Base-by-base conservation (phyloP, 345 rosid genomes). In the Aquilaria yunnanensis region DNA sequence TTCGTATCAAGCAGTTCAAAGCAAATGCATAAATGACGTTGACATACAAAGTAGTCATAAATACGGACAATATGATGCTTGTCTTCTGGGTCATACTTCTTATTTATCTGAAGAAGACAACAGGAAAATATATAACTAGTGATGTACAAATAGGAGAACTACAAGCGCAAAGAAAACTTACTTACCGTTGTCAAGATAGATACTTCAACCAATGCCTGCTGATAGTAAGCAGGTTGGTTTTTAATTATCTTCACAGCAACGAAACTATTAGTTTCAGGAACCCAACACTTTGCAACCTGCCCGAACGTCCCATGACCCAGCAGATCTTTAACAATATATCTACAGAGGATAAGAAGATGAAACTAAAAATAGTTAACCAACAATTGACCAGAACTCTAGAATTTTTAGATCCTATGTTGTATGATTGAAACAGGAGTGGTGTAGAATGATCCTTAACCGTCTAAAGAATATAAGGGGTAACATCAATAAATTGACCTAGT, bases 271-370 rank as follows among this genome's bases (percentile, higher is more conserved):
- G 80, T 76, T 70, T 85, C 92, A 29, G 87, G 75, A 53, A 87
- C 89, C 97, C 87, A 89, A 81, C 99, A 95, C 79, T 91, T 95
- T 58, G 92, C 97, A 82, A 95, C 97, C 76, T 95, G 99, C 55
- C 97, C 97, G 74, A 95, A 95, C 58, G 97, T 95, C 62, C 99
- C 99, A 64, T 95, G 99, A 69, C 99, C 99, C 74, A 95, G 99
- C 69, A 90, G 87, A 76, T 95, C 99, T 80, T 91, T 91, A 80
- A 95, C 94, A 65, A 91, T 72, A 74, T 95, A 91, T 75, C 99
- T 95, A 80, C 70, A 77, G 62, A 76, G 66, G 67, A 67, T 32
- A 49, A 37, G 8, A 37, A 37, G 43, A 9, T 51, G 51, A 68
- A 65, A 57, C 45, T 37, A 9, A 37, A 37, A 37, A 70, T 71